Evolutionary conservation across 129 eudicot species (phyloP), one percentile per base, ranked within the genome.

Genomic region (Lactuca saligna): DNA sequence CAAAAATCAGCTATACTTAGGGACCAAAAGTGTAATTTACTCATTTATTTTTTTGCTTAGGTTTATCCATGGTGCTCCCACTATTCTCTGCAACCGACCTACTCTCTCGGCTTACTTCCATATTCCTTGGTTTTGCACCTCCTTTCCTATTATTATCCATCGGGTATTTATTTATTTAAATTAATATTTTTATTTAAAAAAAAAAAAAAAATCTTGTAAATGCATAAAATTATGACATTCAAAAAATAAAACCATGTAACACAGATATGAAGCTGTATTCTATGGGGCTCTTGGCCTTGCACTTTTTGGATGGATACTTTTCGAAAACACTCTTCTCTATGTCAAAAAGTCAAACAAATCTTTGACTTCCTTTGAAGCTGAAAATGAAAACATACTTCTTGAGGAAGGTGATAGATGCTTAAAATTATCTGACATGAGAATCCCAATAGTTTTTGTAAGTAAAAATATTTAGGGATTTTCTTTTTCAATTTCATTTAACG

Each of bases 51-150:
- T 16, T 62, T 35, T 78, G 25, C 61, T 57, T 57, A 93, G 98
- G 91, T 48, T 58, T 87, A 70, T 89, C 98, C 3, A 72, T 87
- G 85, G 81, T 83, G 51, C 95, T 93, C 66, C 98, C 98, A 41
- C 84, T 93, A 55, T 93, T 89, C 74, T 93, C 98, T 39, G 78
- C 90, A 48, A 84, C 88, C 32, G 82, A 90, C 68, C 80, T 93
- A 61, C 81, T 93, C 85, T 87, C 97, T 37, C 81, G 98, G 55
- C 83, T 93, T 15, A 83, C 82, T 77, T 89, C 98, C 72, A 86
- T 93, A 63, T 93, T 81, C 72, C 95, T 93, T 38, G 98, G 98
- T 74, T 89, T 93, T 79, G 98, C 98, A 72, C 97, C 98, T 7
- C 82, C 98, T n/a, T 93, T 89, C 57, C 82, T 93, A 50, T 84